Conservation (phyloP, 345 rosid genomes). For the Citrus inodora region DNA sequence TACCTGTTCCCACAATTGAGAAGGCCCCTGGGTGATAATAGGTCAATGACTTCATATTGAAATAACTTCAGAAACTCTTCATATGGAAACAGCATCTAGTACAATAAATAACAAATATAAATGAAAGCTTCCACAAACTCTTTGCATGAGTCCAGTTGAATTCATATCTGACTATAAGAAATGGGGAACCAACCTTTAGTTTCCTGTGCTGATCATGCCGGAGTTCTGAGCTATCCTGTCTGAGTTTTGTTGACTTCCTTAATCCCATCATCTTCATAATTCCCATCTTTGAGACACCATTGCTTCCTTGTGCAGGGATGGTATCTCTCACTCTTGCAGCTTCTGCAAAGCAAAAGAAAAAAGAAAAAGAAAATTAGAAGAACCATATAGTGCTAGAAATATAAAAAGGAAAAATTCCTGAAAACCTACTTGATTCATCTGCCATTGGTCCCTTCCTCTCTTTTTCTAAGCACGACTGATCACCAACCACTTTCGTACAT, state of each 20-base stretch:
- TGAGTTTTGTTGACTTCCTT: constrained; percentile 48
- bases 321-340: constrained; percentile 26
- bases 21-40: constrained; percentile 81
- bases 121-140: neutral
- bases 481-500: constrained; percentile 27
- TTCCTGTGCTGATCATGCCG: constrained; percentile 38
- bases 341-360: constrained; percentile 25
- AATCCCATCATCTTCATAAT: constrained; percentile 58
- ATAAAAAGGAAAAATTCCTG: constrained; percentile 8
- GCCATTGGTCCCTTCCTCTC: constrained; percentile 37
- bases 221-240: constrained; percentile 23
- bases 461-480: constrained; percentile 32
- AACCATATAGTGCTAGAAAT: neutral
- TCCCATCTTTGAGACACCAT: constrained; percentile 35
- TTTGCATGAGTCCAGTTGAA: neutral
- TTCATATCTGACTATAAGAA: constrained; percentile 5
- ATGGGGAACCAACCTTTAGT: constrained; percentile 41
- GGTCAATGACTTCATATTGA: constrained; percentile 53
- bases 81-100: constrained; percentile 69
- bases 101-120: constrained; percentile 3
- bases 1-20: constrained; percentile 87
- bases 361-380: constrained; percentile 11
- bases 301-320: constrained; percentile 29
- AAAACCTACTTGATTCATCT: constrained; percentile 37
- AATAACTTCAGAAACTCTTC: constrained; percentile 72